These are phyloP conservation scores for Fusarium drepaniforme DNA, from an alignment of 2,329 filamentous ascomycete species.

Conservation along the genomic window DNA sequence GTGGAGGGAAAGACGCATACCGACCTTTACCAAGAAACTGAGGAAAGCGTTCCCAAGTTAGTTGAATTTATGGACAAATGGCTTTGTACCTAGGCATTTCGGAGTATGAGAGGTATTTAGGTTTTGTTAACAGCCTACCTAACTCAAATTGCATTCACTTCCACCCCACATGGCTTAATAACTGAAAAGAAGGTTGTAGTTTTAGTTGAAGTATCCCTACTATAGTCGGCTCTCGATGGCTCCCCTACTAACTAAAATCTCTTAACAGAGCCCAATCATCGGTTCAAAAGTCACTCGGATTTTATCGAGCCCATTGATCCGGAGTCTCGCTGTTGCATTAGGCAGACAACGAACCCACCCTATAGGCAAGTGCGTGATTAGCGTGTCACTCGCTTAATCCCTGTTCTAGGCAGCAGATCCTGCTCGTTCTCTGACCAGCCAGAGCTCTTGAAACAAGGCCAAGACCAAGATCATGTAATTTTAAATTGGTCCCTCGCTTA, in stretches of 20 bases:
- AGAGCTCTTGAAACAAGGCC: not conserved
- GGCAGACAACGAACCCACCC: not conserved
- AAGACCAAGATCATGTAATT: not conserved
- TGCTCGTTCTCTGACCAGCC: not conserved
- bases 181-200: not conserved
- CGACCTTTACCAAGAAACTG: too few species aligned
- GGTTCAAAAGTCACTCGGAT: not conserved
- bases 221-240: not conserved
- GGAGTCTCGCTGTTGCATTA: not conserved
- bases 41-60: too few species aligned
- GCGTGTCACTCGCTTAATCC: not conserved
- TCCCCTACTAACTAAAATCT: not conserved
- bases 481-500: not conserved
- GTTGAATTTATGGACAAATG: too few species aligned
- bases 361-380: not conserved
- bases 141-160: not conserved
- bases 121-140: too few species aligned
- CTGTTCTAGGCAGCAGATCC: not conserved
- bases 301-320: not conserved
- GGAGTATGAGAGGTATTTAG: too few species aligned
- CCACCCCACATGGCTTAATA: not conserved
- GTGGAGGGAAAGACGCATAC: too few species aligned
- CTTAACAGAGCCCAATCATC: not conserved
- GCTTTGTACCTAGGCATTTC: too few species aligned
- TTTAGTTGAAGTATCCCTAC: not conserved